Evolutionary conservation across 176 grass and related monocot genomes (phyloP).

Genomic region (Themeda triandra): DNA sequence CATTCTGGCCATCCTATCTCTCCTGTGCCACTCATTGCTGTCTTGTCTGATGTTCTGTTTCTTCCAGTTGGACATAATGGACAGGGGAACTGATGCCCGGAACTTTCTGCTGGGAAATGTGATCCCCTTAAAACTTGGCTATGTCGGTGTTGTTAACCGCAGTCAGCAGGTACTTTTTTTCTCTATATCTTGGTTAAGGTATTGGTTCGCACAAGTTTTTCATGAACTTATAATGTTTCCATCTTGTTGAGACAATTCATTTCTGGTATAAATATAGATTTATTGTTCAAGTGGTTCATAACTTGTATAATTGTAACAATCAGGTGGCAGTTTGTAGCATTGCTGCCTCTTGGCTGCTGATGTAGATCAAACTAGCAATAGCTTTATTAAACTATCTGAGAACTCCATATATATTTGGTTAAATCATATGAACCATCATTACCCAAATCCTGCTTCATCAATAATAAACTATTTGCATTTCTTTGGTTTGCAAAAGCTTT

Average conservation of each 20-base stretch:
- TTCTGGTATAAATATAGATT: neutral
- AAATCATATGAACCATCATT: neutral
- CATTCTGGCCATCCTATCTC: neutral
- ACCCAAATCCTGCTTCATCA: neutral
- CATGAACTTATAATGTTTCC: neutral
- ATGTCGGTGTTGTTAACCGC: conserved; percentile 90
- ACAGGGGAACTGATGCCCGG: conserved; percentile 94
- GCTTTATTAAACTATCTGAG: neutral
- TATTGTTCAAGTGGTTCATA: neutral
- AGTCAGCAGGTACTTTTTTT: conserved; percentile 74
- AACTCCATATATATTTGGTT: neutral
- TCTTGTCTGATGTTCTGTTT: conserved; percentile 23
- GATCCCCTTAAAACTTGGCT: conserved; percentile 87
- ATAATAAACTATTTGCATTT: neutral
- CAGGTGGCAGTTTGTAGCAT: neutral
- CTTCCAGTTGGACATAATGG: conserved; percentile 98
- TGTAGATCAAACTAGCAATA: neutral
- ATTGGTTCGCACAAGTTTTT: neutral
- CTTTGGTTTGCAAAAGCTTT: conserved; percentile 9
- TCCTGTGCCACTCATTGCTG: neutral
- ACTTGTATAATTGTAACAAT: neutral
- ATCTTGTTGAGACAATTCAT: neutral
- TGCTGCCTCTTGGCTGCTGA: neutral
- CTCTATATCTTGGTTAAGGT: neutral
- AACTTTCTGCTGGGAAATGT: conserved; percentile 98